phyloP scores from a whole-genome alignment of 495 filamentous ascomycete species.

The Polyplosphaeria fusca region DNA sequence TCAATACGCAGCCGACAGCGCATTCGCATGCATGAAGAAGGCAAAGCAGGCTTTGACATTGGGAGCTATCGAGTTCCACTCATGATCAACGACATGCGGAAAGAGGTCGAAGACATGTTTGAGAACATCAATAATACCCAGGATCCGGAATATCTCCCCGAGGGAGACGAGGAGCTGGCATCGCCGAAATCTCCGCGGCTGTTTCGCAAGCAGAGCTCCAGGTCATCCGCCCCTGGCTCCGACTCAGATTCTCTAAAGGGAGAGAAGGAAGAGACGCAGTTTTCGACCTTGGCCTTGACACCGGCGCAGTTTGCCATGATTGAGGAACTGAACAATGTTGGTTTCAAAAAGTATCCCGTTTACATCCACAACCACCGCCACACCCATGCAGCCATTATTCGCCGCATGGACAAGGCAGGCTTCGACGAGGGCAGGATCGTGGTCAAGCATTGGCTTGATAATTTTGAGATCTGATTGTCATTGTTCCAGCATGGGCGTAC shows the following conservation, averaged over 20 bases:
- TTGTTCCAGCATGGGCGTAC: too few relatives aligned
- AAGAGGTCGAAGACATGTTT: constrained; percentile 69
- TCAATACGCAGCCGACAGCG: constrained; percentile 66
- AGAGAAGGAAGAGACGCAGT: constrained; percentile 34
- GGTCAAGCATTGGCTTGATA: constrained; percentile 74
- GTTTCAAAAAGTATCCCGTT: constrained; percentile 78
- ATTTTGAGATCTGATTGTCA: constrained; percentile 63
- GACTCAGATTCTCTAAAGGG: constrained; percentile 8
- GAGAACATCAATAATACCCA: constrained; percentile 65
- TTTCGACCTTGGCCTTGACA: constrained; percentile 73
- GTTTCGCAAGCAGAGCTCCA: neutral
- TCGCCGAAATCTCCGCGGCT: constrained; percentile 2
- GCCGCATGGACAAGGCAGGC: constrained; percentile 57
- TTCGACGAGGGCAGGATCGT: constrained; percentile 78
- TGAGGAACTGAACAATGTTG: constrained; percentile 66
- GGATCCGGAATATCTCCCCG: constrained; percentile 59
- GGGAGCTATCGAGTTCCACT: constrained; percentile 72
- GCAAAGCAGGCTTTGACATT: constrained; percentile 60
- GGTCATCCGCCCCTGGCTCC: neutral
- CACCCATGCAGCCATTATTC: constrained; percentile 87
- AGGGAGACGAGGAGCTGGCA: constrained; percentile 39
- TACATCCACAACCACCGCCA: constrained; percentile 79
- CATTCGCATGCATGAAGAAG: constrained; percentile 71
- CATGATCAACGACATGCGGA: constrained; percentile 67
- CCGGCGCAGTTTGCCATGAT: constrained; percentile 81